These are phyloP conservation scores for Aschersonia sp. DNA, from an alignment of 2,329 filamentous ascomycete species.

Conservation along the genomic window DNA sequence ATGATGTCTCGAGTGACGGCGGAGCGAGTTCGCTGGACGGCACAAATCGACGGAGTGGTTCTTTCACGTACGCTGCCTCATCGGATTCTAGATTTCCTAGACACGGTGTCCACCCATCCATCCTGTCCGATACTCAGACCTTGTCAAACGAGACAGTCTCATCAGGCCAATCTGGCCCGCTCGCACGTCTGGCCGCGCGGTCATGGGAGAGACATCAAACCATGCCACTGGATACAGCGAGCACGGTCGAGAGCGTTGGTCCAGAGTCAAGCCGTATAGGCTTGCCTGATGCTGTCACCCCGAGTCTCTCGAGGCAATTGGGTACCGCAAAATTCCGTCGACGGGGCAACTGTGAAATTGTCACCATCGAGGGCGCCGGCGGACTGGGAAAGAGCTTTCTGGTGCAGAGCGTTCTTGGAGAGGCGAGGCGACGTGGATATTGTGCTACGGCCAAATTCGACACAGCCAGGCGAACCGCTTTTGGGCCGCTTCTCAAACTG, in stretches of 20 bases:
- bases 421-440: slow-evolving; percentile 46
- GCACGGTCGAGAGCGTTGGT: slow-evolving; percentile 27
- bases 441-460: slow-evolving; percentile 55
- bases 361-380: slow-evolving; percentile 44
- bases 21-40: slow-evolving; percentile 39
- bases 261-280: slow-evolving; percentile 27
- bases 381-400: slow-evolving; percentile 53
- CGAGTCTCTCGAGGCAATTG: slow-evolving; percentile 37
- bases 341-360: slow-evolving; percentile 48
- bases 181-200: slow-evolving; percentile 21
- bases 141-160: slow-evolving; percentile 31
- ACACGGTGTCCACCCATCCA: slow-evolving; percentile 24
- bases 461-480: slow-evolving; percentile 42
- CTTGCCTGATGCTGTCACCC: slow-evolving; percentile 28
- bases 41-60: slow-evolving; percentile 30
- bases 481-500: slow-evolving; percentile 49
- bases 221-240: slow-evolving; percentile 32
- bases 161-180: slow-evolving; percentile 25
- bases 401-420: slow-evolving; percentile 46
- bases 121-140: slow-evolving; percentile 24
- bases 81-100: slow-evolving; percentile 25
- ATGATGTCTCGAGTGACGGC: slow-evolving; percentile 44
- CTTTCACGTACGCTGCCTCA: slow-evolving; percentile 29
- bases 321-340: slow-evolving; percentile 43
- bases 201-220: slow-evolving; percentile 39